Percentiles rank a stretch among this genome's conserved stretches.
Evolutionary conservation across 371 early-diverging fungal genomes (phyloP).

Genomic region (Mortierella polycephala): DNA sequence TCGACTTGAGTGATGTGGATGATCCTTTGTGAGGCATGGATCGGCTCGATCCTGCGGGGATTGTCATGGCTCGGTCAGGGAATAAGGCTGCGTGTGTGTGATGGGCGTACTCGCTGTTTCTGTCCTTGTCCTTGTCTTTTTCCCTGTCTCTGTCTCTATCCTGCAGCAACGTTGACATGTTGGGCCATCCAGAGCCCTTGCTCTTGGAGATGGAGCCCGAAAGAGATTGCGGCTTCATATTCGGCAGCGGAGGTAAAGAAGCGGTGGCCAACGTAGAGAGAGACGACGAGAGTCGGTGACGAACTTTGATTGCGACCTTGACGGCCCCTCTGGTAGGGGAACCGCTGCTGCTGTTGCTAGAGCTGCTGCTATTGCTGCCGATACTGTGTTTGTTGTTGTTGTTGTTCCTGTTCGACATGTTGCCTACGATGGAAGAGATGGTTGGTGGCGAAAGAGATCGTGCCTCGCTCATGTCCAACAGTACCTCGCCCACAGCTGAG

Average conservation of each 20-base stretch:
- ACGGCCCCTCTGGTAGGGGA: neutral
- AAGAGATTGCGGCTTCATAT: slow-evolving; percentile 23
- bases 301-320: slow-evolving; percentile 25
- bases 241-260: slow-evolving; percentile 37
- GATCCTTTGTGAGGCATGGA: slow-evolving; percentile 23
- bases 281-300: slow-evolving; percentile 45
- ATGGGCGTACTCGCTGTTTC: too few relatives aligned
- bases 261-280: slow-evolving; percentile 33
- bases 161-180: slow-evolving; percentile 2
- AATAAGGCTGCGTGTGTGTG: neutral
- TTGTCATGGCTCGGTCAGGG: slow-evolving; percentile 7
- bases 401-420: too few relatives aligned
- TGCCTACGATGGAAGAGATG: neutral
- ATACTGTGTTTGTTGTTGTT: too few relatives aligned
- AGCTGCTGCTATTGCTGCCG: neutral
- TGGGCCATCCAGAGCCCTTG: neutral
- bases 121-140: neutral
- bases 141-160: neutral
- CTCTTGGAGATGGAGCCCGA: slow-evolving; percentile 38
- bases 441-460: slow-evolving; percentile 1
- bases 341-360: neutral
- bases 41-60: neutral
- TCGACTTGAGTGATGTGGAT: slow-evolving; percentile 14
- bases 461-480: slow-evolving; percentile 7
- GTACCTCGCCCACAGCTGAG: slow-evolving; percentile 11